These are phyloP conservation scores for Rhodotorula sp. DNA, from an alignment of 1,284 basidiomycete species.

Conservation along the genomic window DNA sequence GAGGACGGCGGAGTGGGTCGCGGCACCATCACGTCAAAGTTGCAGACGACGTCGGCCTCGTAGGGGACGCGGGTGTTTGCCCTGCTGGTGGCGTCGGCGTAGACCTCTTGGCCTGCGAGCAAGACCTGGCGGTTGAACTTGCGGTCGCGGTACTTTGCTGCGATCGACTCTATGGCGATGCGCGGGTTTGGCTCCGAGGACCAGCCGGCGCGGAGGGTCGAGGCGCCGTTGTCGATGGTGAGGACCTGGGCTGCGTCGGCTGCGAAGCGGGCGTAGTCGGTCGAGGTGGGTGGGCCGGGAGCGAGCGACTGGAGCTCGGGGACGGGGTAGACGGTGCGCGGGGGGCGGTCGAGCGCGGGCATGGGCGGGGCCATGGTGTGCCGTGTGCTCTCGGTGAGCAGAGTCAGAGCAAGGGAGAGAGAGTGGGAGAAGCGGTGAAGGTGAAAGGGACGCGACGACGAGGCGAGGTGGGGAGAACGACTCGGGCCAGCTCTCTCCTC, in stretches of 20 bases:
- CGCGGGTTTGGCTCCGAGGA: slow-evolving; percentile 54
- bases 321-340: slow-evolving; percentile 23
- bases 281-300: slow-evolving; percentile 4
- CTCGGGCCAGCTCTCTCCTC: neutral
- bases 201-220: slow-evolving; percentile 87
- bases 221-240: slow-evolving; percentile 84
- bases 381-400: no score
- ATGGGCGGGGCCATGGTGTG: neutral
- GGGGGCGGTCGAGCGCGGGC: neutral
- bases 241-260: slow-evolving; percentile 49
- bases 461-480: no score
- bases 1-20: neutral
- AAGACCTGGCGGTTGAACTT: slow-evolving; percentile 74
- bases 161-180: slow-evolving; percentile 68
- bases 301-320: slow-evolving; percentile 25
- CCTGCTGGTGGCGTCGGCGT: slow-evolving; percentile 76
- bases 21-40: slow-evolving; percentile 85
- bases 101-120: slow-evolving; percentile 80
- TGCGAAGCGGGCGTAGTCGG: neutral
- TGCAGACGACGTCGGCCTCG: slow-evolving; percentile 86
- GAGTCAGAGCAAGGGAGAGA: no score
- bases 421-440: no score
- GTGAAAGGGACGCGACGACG: neutral
- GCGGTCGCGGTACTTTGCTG: slow-evolving; percentile 84
- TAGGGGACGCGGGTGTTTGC: slow-evolving; percentile 76